Percentiles rank a stretch among this genome's conserved stretches.
Conservation (phyloP, 2,329 filamentous ascomycete species). For the Pleoardoris graminearum region DNA sequence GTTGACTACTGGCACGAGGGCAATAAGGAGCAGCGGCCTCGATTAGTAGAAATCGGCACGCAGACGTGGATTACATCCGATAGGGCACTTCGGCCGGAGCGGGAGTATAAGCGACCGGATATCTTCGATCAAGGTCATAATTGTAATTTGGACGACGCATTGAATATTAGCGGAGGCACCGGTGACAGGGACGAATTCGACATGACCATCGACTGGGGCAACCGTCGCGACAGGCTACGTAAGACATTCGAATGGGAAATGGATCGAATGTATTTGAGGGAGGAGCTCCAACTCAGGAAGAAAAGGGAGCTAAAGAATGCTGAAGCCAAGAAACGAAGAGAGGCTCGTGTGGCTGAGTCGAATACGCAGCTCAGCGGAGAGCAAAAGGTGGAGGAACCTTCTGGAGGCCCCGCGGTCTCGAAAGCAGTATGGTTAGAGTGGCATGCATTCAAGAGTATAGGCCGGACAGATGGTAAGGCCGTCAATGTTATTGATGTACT, state of each 20-base stretch:
- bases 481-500: constrained; percentile 4
- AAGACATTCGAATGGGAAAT: constrained; percentile 10
- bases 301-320: not conserved
- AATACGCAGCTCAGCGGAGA: not conserved
- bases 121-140: not conserved
- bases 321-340: not conserved
- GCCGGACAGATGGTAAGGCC: not conserved
- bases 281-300: constrained; percentile 2
- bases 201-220: constrained; percentile 5
- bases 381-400: not conserved
- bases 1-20: no score
- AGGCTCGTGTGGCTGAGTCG: constrained; percentile 5
- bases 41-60: no score
- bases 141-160: not conserved
- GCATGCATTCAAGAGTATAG: not conserved
- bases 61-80: no score
- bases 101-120: not conserved
- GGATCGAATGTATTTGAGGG: constrained; percentile 6
- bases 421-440: not conserved
- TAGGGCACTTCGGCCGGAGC: no score
- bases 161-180: not conserved
- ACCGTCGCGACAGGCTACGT: constrained; percentile 4
- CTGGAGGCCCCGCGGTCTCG: not conserved
- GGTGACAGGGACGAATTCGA: constrained; percentile 1
- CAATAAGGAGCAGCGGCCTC: no score